These are phyloP conservation scores for Xerocomus spinulosus DNA, from an alignment of 768 basidiomycete species.

Conservation along the genomic window DNA sequence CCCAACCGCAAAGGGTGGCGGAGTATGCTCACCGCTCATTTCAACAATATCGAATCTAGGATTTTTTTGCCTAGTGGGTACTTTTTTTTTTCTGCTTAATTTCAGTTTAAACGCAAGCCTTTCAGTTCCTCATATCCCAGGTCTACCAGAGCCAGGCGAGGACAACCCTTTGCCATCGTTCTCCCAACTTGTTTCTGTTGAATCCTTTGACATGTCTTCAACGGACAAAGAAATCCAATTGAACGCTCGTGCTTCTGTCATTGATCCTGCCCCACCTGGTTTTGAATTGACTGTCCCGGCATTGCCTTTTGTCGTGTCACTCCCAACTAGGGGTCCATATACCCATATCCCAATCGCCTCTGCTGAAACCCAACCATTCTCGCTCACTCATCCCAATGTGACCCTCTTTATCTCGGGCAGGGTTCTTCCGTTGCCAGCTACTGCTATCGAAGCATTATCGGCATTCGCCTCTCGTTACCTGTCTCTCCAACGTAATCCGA, in stretches of 20 bases:
- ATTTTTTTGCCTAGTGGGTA: constrained; percentile 54
- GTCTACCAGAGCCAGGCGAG: constrained; percentile 56
- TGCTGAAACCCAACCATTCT: constrained; percentile 51
- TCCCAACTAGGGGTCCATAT: constrained; percentile 33
- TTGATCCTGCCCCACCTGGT: constrained; percentile 51
- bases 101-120: constrained; percentile 4
- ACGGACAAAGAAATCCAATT: constrained; percentile 36
- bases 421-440: constrained; percentile 50
- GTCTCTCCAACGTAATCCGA: constrained; percentile 50
- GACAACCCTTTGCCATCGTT: constrained; percentile 50
- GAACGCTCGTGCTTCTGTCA: constrained; percentile 49
- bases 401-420: constrained; percentile 52
- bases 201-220: constrained; percentile 48
- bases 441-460: constrained; percentile 43
- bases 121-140: constrained; percentile 61
- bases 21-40: constrained; percentile 32
- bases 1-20: constrained; percentile 45
- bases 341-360: constrained; percentile 46
- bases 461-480: constrained; percentile 62
- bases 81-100: not conserved
- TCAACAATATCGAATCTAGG: constrained; percentile 42
- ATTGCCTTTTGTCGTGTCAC: constrained; percentile 58
- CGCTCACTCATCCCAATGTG: constrained; percentile 64
- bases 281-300: constrained; percentile 50
- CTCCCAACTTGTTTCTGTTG: constrained; percentile 55